These are phyloP conservation scores for Galerina marginata DNA, from an alignment of 768 basidiomycete genomes.

Conservation along the genomic window DNA sequence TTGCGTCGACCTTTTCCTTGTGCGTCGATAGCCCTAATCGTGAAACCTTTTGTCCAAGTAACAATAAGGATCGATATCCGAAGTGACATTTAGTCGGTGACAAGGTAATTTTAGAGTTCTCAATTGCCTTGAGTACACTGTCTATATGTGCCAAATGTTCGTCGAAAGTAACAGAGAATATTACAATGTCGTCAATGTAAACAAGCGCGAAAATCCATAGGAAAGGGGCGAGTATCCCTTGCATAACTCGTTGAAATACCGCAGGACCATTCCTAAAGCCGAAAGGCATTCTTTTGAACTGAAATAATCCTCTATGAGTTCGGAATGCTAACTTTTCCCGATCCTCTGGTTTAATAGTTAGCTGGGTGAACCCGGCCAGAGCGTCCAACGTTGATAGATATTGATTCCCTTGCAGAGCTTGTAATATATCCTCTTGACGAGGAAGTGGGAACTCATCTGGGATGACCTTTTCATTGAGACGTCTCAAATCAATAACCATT, in stretches of 20 bases:
- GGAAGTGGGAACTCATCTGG: constrained; percentile 1
- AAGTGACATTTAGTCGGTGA: background rate
- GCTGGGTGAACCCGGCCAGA: background rate
- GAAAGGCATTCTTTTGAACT: background rate
- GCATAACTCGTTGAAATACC: background rate
- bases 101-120: background rate
- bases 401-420: background rate
- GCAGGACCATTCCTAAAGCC: background rate
- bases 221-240: background rate
- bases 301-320: background rate
- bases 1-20: background rate
- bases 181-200: constrained; percentile 9
- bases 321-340: background rate
- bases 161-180: background rate
- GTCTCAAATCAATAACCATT: constrained; percentile 36
- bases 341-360: background rate
- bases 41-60: constrained; percentile 1
- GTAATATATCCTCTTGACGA: background rate
- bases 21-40: background rate
- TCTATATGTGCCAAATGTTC: constrained; percentile 1
- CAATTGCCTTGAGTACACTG: background rate
- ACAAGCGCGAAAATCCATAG: constrained; percentile 5
- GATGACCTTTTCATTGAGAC: background rate
- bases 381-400: background rate
- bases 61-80: background rate